These are phyloP conservation scores for Phaseolus lunatus DNA, from an alignment of 306 rosid genomes.

Conservation along the genomic window DNA sequence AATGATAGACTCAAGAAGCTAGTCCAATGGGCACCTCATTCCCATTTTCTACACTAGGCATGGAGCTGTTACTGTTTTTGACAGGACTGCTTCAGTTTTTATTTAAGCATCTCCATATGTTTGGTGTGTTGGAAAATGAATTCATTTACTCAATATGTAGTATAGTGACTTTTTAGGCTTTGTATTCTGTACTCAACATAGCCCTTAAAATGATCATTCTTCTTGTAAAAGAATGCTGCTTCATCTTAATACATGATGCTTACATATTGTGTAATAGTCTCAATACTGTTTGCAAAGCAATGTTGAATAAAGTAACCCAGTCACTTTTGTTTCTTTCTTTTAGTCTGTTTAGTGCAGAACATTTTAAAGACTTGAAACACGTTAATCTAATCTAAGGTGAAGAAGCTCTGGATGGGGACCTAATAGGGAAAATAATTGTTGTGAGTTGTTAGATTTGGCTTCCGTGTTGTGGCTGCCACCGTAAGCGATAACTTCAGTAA, in stretches of 20 bases:
- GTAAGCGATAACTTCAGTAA: no score
- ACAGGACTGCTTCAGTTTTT: constrained; percentile 50
- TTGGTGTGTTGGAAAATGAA: constrained; percentile 60
- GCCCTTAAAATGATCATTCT: constrained; percentile 54
- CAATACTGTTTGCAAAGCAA: constrained; percentile 56
- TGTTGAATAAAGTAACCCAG: constrained; percentile 52
- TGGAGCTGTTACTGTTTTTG: constrained; percentile 55
- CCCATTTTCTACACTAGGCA: constrained; percentile 56
- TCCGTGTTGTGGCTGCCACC: no score
- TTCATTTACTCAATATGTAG: constrained; percentile 58
- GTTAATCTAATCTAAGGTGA: background rate
- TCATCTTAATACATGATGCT: constrained; percentile 57
- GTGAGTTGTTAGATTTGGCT: no score
- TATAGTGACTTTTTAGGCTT: constrained; percentile 53
- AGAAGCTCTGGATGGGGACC: no score
- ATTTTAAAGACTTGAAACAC: background rate
- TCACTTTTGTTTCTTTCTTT: background rate
- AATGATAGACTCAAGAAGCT: constrained; percentile 54
- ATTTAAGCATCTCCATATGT: constrained; percentile 53
- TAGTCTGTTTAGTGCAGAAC: background rate
- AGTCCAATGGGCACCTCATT: constrained; percentile 49
- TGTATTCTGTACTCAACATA: constrained; percentile 53
- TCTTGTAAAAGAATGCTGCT: constrained; percentile 64
- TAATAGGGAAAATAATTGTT: no score
- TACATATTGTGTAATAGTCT: constrained; percentile 60